phyloP scores from a whole-genome alignment of 257 asterid genomes.

The Haberlea rhodopensis region DNA sequence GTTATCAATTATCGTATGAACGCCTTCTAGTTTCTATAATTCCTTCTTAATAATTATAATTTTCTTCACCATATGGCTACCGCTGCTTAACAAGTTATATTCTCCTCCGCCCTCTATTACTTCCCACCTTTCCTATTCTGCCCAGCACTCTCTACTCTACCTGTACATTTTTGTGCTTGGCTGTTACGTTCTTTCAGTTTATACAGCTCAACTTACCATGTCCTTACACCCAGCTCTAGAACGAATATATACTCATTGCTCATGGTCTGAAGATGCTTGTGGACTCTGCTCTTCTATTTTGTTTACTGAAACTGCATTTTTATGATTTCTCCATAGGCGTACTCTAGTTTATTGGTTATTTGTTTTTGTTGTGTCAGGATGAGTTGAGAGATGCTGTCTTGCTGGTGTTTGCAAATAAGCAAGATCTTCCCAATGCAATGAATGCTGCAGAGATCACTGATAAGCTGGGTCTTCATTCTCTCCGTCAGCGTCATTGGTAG shows the following conservation, averaged over 20 bases:
- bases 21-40: neutral
- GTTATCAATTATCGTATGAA: neutral
- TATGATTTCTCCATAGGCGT: neutral
- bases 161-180: too few species aligned
- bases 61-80: neutral
- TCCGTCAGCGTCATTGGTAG: constrained; percentile 46
- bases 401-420: constrained; percentile 46
- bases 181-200: too few species aligned
- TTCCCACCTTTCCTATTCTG: too few species aligned
- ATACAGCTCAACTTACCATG: too few species aligned
- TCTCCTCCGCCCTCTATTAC: too few species aligned
- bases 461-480: constrained; percentile 46
- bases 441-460: constrained; percentile 47
- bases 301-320: neutral
- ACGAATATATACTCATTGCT: too few species aligned
- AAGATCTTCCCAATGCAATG: constrained; percentile 49
- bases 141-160: too few species aligned
- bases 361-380: constrained; percentile 32
- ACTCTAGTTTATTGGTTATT: neutral
- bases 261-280: neutral
- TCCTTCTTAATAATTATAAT: too few species aligned
- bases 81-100: neutral
- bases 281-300: neutral
- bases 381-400: constrained; percentile 43
- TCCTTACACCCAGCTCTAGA: too few species aligned